Conservation (phyloP, 2,329 filamentous ascomycete species). For the Hypoxylon sp. region DNA sequence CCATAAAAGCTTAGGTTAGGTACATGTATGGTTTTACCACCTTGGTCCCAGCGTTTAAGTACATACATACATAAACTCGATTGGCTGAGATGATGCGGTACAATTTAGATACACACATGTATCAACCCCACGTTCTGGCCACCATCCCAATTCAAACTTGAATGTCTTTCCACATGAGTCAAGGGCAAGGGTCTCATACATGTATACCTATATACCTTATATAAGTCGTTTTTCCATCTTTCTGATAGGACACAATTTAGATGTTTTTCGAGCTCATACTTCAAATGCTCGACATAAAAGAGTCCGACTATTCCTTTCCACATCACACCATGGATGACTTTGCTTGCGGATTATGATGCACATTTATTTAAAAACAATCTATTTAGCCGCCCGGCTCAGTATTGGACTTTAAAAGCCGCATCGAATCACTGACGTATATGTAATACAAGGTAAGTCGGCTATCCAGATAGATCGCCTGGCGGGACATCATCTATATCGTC, state of each 20-base stretch:
- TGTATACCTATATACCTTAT: no score
- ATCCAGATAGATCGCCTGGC: slow-evolving; percentile 8
- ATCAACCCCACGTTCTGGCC: no score
- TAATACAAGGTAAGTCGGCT: background rate
- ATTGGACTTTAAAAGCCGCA: background rate
- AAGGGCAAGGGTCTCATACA: background rate
- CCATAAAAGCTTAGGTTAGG: background rate
- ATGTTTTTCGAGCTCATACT: background rate
- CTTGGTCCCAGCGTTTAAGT: slow-evolving; percentile 8
- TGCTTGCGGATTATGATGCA: background rate
- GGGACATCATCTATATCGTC: slow-evolving; percentile 31
- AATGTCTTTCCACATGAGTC: no score
- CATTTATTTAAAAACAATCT: background rate
- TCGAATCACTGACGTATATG: slow-evolving; percentile 1
- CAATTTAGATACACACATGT: no score
- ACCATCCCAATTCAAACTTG: no score
- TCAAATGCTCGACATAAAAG: background rate
- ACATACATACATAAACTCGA: no score
- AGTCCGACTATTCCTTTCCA: background rate
- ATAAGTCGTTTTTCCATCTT: background rate
- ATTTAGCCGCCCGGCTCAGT: background rate
- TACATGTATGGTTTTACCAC: background rate
- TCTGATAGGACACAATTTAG: background rate
- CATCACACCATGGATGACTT: background rate
- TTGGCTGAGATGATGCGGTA: no score